Evolutionary conservation across 169 alveolate genomes (phyloP).

Genomic region (Eimeria zaria): DNA sequence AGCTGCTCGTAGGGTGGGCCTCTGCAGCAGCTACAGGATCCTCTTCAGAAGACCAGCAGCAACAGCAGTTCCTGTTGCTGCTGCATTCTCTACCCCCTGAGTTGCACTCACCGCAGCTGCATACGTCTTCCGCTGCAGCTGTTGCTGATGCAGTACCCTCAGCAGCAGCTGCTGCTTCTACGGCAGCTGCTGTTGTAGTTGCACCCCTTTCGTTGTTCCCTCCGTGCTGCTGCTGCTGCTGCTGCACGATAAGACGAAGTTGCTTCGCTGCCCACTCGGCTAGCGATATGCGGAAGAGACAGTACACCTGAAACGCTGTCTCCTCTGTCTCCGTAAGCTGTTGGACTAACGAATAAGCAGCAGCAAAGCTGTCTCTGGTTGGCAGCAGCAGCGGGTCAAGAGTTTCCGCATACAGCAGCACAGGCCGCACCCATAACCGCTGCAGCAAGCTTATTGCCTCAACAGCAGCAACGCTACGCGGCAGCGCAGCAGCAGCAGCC

Average conservation of each 20-base stretch:
- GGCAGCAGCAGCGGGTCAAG: constrained; percentile 63
- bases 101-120: constrained; percentile 1
- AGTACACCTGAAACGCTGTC: constrained; percentile 66
- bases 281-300: constrained; percentile 59
- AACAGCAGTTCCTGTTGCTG: constrained; percentile 30
- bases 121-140: not conserved
- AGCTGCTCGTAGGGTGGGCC: not conserved
- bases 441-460: constrained; percentile 52
- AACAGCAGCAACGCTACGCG: constrained; percentile 52
- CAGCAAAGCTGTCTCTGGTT: constrained; percentile 53
- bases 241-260: constrained; percentile 38
- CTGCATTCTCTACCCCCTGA: not conserved
- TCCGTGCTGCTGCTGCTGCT: constrained; percentile 43
- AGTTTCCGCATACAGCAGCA: constrained; percentile 52
- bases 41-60: not conserved
- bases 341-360: constrained; percentile 37
- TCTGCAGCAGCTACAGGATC: not conserved
- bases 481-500: constrained; percentile 56
- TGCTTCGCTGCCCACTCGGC: constrained; percentile 72
- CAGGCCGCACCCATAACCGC: constrained; percentile 59
- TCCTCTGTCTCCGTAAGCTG: constrained; percentile 58
- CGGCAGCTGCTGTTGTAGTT: constrained; percentile 7
- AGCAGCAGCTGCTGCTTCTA: not conserved
- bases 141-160: not conserved
- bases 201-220: not conserved